Conservation (phyloP, 2,329 filamentous ascomycete genomes). For the Pseudocercospora macadamiae region DNA sequence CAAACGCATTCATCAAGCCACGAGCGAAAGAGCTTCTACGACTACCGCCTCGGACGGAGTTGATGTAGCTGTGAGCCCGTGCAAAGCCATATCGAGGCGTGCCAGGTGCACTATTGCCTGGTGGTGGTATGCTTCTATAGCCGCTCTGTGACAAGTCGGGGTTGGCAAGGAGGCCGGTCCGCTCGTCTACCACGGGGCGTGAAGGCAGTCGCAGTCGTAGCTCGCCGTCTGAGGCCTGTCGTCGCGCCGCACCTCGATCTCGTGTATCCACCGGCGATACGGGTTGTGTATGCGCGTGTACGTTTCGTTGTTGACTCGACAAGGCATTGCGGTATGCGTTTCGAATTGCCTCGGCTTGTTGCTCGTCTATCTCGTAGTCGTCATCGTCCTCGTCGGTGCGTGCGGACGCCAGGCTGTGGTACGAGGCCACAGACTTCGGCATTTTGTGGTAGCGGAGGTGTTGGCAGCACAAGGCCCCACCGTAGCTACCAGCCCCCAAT, state of each 20-base stretch:
- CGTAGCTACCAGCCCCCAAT: neutral
- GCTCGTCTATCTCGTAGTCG: conserved; percentile 36
- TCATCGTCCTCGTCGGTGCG: conserved; percentile 40
- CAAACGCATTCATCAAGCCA: conserved; percentile 32
- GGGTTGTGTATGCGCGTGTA: conserved; percentile 30
- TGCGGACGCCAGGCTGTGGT: conserved; percentile 34
- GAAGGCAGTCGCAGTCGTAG: conserved; percentile 36
- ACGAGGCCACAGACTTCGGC: conserved; percentile 40
- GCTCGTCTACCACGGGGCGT: conserved; percentile 46
- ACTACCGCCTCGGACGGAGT: conserved; percentile 39
- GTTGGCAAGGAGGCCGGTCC: conserved; percentile 49
- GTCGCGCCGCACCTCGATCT: conserved; percentile 21
- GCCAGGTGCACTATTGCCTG: conserved; percentile 27
- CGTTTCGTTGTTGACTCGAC: conserved; percentile 31
- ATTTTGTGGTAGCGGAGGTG: conserved; percentile 26
- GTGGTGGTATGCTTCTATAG: conserved; percentile 22
- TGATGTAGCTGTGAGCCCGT: conserved; percentile 39
- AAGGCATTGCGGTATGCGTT: conserved; percentile 39
- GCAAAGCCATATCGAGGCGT: conserved; percentile 34
- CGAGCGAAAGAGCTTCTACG: conserved; percentile 52
- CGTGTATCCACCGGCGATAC: conserved; percentile 35
- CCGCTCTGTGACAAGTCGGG: conserved; percentile 34
- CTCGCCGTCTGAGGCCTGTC: conserved; percentile 38
- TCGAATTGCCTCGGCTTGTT: conserved; percentile 36
- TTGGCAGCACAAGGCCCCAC: neutral